These are phyloP conservation scores for Juncus effusus DNA, from an alignment of 176 grass and related monocot species.

Conservation along the genomic window DNA sequence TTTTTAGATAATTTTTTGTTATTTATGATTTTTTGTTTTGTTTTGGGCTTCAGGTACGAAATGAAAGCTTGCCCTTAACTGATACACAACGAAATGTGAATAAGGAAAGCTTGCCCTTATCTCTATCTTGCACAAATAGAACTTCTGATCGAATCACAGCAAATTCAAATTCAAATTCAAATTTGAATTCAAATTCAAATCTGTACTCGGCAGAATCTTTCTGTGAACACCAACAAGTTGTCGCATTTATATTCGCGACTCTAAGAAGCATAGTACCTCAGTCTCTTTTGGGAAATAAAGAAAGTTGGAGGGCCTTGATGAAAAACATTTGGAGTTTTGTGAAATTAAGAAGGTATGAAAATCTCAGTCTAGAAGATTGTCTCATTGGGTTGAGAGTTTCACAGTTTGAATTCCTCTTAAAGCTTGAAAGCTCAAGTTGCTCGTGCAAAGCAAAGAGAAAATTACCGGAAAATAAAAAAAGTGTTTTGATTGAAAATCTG, in stretches of 20 bases:
- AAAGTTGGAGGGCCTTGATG: constrained; percentile 59
- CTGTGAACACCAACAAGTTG: constrained; percentile 60
- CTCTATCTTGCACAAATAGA: background rate
- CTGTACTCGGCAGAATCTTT: constrained; percentile 38
- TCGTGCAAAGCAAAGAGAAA: constrained; percentile 35
- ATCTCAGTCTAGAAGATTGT: constrained; percentile 51
- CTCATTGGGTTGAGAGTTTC: constrained; percentile 57
- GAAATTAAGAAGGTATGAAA: constrained; percentile 52
- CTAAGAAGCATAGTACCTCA: constrained; percentile 58
- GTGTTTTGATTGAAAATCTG: constrained; percentile 43
- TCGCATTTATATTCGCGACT: constrained; percentile 78
- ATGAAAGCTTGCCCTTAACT: background rate
- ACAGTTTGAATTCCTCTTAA: constrained; percentile 60
- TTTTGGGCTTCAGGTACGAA: background rate
- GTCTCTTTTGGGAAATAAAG: constrained; percentile 60
- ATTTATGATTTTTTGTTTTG: background rate
- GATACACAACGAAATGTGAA: constrained; percentile 7
- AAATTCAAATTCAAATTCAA: constrained; percentile 25
- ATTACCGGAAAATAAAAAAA: constrained; percentile 28
- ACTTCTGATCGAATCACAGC: background rate
- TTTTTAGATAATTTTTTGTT: too few species aligned
- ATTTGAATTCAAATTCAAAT: constrained; percentile 14
- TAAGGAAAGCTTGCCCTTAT: background rate
- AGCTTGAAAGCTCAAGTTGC: constrained; percentile 43
- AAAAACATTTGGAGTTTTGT: constrained; percentile 83